Conservation (phyloP, 2,329 filamentous ascomycete species). For the Hymenoscyphus infarciens region DNA sequence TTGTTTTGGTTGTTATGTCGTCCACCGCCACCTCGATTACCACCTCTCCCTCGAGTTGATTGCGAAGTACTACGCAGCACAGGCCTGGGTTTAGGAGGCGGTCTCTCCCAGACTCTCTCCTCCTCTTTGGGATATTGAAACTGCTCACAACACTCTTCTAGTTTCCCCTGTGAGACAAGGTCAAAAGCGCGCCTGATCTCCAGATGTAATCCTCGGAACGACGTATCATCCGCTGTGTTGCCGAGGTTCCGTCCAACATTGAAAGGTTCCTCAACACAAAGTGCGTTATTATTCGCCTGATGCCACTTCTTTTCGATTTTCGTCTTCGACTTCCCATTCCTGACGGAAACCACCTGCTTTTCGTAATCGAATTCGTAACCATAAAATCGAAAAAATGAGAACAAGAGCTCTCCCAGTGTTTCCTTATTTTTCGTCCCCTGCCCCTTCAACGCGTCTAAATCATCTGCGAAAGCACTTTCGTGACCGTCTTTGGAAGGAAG, state of each 20-base stretch:
- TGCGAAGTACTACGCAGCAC: conserved; percentile 55
- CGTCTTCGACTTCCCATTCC: conserved; percentile 71
- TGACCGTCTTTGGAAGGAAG: conserved; percentile 60
- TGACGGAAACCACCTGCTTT: conserved; percentile 77
- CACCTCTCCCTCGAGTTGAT: conserved; percentile 38
- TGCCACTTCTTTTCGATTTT: conserved; percentile 90
- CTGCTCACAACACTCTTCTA: conserved; percentile 81
- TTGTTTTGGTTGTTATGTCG: conserved; percentile 28
- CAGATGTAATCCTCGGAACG: conserved; percentile 84
- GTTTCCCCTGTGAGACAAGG: conserved; percentile 70
- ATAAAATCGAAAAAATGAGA: conserved; percentile 93
- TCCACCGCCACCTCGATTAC: conserved; percentile 27
- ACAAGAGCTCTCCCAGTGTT: conserved; percentile 79
- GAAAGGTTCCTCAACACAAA: conserved; percentile 97
- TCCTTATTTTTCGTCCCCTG: conserved; percentile 80
- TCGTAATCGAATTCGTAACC: conserved; percentile 91
- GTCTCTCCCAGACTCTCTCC: conserved; percentile 52
- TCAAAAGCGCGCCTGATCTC: conserved; percentile 89
- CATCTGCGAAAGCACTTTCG: conserved; percentile 79
- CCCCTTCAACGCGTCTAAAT: conserved; percentile 68
- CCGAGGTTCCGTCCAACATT: conserved; percentile 85
- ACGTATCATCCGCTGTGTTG: conserved; percentile 93
- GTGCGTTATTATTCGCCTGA: conserved; percentile 70
- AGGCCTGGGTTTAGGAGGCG: conserved; percentile 51
- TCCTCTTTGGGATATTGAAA: conserved; percentile 83